Evolutionary conservation across 495 filamentous ascomycete species (phyloP), one percentile per base, ranked within the genome.

Genomic region (Articulospora tetracladia): DNA sequence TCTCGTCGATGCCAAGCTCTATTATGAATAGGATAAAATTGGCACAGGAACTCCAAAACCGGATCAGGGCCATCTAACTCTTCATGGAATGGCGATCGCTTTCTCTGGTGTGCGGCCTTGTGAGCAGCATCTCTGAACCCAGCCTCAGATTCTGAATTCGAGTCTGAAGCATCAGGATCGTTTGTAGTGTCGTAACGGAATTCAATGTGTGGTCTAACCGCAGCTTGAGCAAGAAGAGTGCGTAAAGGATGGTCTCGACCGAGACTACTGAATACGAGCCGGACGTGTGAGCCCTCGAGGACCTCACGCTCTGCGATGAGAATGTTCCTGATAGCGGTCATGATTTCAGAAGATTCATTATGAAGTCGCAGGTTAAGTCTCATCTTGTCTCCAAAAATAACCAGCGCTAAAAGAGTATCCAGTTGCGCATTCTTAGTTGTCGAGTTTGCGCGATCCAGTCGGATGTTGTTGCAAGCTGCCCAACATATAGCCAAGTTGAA

Each of bases 161-260:
- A 26, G 24, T 30, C 36, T 49, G 20, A 24, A 13, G 25, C 36
- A 19, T 46, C 22, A 30, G n/a, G 19, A n/a, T 23, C 39, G 15
- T 44, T n/a, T 3, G 8, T 19, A 17, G 39, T 7, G 15, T 11
- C 3, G 39, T 44, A 28, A 1, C 39, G 22, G 22, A 48, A 57
- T 30, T 57, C 36, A 1, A 60, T 25, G 12, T 27, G 41, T 24
- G 32, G 26, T 30, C 23, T 24, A n/a, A 53, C 17, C 0, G 36
- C 17, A 10, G 58, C 49, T 13, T 60, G 19, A 17, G 54, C 58
- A 13, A 60, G 19, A 17, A 60, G 13, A 11, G 17, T 36, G 22
- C 32, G 49, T 3, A 60, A 23, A 28, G 49, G 58, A 54, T 60
- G 58, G 13, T 27, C 34, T 27, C 13, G 8, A 4, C 3, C 11